Evolutionary conservation across 1,284 basidiomycete species (phyloP), one percentile per base, ranked within the genome.

Genomic region (Hymenochaete sp.): DNA sequence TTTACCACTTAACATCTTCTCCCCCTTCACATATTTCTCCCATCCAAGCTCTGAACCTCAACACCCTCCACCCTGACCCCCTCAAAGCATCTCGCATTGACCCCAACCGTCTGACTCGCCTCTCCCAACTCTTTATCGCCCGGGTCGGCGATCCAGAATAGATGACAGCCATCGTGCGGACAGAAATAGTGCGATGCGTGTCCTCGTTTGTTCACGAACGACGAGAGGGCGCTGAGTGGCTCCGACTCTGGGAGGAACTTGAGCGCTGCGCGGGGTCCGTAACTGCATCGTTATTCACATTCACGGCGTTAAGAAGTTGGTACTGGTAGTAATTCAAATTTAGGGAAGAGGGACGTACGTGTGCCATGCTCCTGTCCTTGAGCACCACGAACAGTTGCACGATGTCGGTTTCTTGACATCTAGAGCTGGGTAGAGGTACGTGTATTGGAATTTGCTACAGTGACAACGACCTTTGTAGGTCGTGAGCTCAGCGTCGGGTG

Each of bases 381-480:
- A 37, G 29, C 50, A 53, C 4, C 47, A 25, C 16, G 33, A 47
- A 25, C 50, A 49, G 24, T 52, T 53, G 47, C 52, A 53, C 22
- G 38, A 44, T 4, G 46, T n/a, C 28, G 48, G 51, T 16, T 33
- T 36, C 22, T 39, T 38, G 24, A 11, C 40, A 24, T 53, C 52
- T 6, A 53, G 40, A 5, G 40, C 19, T 1, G 52, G 47, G 25
- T 52, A 48, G 11, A 42, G 29, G 25, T 42, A 50, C 18, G 49
- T 48, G 40, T 44, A 53, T 10, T 36, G 29, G 37, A 53, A 38
- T 25, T 38, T 47, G 16, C 50, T 45, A 35, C 52, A 53, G 35
- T 53, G 52, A 31, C 52, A 53, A 1, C 47, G 26, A 26, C 50
- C 52, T 9, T 33, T 49, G 42, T 44, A 52, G 24, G 42, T 45